Base-by-base conservation (phyloP, 768 basidiomycete species). In the Heimioporus sp. region DNA sequence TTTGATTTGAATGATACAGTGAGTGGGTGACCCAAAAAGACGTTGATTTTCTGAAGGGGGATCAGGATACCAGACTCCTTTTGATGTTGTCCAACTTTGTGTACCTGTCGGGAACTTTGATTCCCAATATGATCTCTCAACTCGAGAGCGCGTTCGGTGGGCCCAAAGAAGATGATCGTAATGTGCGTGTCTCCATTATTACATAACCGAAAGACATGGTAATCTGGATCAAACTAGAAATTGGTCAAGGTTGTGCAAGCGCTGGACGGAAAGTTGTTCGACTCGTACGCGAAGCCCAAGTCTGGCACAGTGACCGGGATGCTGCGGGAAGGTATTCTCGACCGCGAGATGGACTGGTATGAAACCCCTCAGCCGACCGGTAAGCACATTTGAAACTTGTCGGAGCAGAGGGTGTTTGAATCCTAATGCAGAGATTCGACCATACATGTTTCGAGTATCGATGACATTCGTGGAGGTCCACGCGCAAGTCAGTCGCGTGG, bases 341-440 rank as follows among this genome's bases (percentile, higher is more conserved):
- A 89, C 46, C 75, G 75, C 24, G 73, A 79, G 31, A 90, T 98
- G 79, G 92, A 98, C 65, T 99, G 97, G 97, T 90, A 86, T 61
- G 88, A 93, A 58, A 92, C 91, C 0, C 85, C 89, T 4, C 93
- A 96, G 63, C 97, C 97, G 5, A 89, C 85, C 56, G 93, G 96
- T 89, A 61, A 44, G 80, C 40, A 42, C 40, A 24, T 15, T 15
- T 34, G 30, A 36, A n/a, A 31, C 19, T 39, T 11, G 31, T n/a
- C 28, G 16, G 20, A 24, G 11, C 32, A 5, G 28, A 39, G 5
- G 35, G 24, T n/a, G 35, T 38, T 51, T 19, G 63, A 17, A 24
- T 8, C 12, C 19, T 12, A 17, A 16, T 43, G 43, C 78, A 87
- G 97, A 97, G 72, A 93, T 99, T 53, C 85, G 96, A 43, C 83